Conservation (phyloP, 2,329 filamentous ascomycete genomes). For the Verticillium albo-atrum region DNA sequence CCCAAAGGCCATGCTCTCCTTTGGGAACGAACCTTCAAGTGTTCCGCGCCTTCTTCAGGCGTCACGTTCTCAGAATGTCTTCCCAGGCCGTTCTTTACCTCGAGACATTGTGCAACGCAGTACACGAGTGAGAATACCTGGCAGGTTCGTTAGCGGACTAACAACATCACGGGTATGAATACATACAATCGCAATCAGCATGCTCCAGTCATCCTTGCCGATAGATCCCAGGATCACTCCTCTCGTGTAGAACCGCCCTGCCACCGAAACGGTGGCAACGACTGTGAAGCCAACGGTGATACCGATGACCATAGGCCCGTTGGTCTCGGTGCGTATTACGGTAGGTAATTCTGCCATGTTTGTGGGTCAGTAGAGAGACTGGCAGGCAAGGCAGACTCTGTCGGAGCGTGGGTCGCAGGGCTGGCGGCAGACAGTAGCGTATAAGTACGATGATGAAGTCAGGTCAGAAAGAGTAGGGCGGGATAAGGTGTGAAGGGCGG, state of each 20-base stretch:
- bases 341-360: background rate
- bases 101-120: slow-evolving; percentile 8
- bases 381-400: background rate
- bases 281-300: slow-evolving; percentile 15
- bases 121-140: slow-evolving; percentile 14
- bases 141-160: background rate
- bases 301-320: slow-evolving; percentile 14
- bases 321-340: slow-evolving; percentile 12
- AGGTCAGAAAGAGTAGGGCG: background rate
- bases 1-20: background rate
- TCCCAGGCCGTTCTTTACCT: slow-evolving; percentile 20
- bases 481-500: background rate
- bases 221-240: slow-evolving; percentile 14
- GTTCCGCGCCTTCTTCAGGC: slow-evolving; percentile 9
- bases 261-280: slow-evolving; percentile 8
- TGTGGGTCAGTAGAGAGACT: background rate
- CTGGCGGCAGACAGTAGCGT: background rate
- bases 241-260: slow-evolving; percentile 18
- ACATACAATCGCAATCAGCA: slow-evolving; percentile 15
- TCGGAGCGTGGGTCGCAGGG: background rate
- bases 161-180: background rate
- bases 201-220: slow-evolving; percentile 23
- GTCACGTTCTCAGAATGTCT: slow-evolving; percentile 17
- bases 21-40: slow-evolving; percentile 15
- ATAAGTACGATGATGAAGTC: background rate